A percentile compares a stretch with the other conserved stretches of the same genome.
Evolutionary conservation across 352 stramenopile species (phyloP).

Genomic region (Phytophthora vignae): DNA sequence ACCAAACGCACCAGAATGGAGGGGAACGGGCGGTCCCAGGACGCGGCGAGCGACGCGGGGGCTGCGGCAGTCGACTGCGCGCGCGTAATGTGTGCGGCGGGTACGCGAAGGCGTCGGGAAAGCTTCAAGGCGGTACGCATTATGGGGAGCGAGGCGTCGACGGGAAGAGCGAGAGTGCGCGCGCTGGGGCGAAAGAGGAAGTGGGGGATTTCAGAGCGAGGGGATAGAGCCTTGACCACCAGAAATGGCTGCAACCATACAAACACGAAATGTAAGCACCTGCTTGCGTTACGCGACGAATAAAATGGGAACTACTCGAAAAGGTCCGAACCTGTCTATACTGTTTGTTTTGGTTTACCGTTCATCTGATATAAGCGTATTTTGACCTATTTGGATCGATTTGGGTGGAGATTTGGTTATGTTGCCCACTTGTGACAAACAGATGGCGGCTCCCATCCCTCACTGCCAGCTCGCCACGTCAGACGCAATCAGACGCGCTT

Average conservation of each 20-base stretch:
- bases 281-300: conserved; percentile 55
- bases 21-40: conserved; percentile 81
- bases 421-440: background rate
- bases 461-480: too few relatives aligned
- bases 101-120: conserved; percentile 34
- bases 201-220: conserved; percentile 4
- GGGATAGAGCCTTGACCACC: conserved; percentile 32
- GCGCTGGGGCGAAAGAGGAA: conserved; percentile 21
- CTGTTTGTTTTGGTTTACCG: too few relatives aligned
- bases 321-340: too few relatives aligned
- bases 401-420: too few relatives aligned
- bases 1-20: conserved; percentile 68
- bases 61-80: conserved; percentile 22
- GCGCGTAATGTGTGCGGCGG: background rate
- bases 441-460: too few relatives aligned
- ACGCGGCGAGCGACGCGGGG: conserved; percentile 55
- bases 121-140: conserved; percentile 49
- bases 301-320: conserved; percentile 8
- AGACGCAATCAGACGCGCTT: too few relatives aligned
- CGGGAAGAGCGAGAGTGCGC: conserved; percentile 11
- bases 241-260: conserved; percentile 19
- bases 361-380: too few relatives aligned
- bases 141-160: background rate
- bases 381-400: too few relatives aligned
- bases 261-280: conserved; percentile 40